A percentile compares a stretch with the other conserved stretches of the same genome.
phyloP scores from a whole-genome alignment of 352 stramenopile species.

The Pythium coloratum region DNA sequence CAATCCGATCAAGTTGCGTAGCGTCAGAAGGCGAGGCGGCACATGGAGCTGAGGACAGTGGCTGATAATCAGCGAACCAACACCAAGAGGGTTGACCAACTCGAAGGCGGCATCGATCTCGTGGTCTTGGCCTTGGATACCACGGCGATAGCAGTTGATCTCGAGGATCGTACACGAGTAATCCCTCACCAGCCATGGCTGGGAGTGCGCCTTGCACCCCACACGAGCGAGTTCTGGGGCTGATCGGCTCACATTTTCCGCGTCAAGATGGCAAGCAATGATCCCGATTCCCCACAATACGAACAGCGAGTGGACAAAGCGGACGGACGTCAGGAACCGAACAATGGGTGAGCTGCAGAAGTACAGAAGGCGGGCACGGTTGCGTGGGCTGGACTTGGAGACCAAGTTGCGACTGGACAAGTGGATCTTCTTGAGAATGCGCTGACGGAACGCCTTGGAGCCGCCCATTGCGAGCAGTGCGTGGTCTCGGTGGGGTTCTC shows the following conservation, averaged over 20 bases:
- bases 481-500: not conserved
- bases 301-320: slow-evolving; percentile 1
- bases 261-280: slow-evolving; percentile 6
- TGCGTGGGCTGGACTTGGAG: no score
- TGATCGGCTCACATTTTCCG: not conserved
- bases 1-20: slow-evolving; percentile 13
- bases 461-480: no score
- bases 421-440: not conserved
- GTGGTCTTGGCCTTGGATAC: not conserved
- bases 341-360: not conserved
- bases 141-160: slow-evolving; percentile 30
- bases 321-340: not conserved
- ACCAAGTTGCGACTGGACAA: not conserved
- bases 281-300: slow-evolving; percentile 7
- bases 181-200: slow-evolving; percentile 24
- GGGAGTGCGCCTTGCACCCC: slow-evolving; percentile 16
- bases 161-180: slow-evolving; percentile 28
- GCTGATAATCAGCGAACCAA: slow-evolving; percentile 16
- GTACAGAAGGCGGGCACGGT: no score
- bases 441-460: not conserved
- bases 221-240: not conserved
- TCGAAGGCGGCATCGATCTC: slow-evolving; percentile 17
- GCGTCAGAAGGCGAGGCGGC: slow-evolving; percentile 12
- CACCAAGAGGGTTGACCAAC: not conserved
- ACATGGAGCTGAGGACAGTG: slow-evolving; percentile 24